phyloP scores from a whole-genome alignment of 1,284 basidiomycete species.

The Leccinum griseonigrum region DNA sequence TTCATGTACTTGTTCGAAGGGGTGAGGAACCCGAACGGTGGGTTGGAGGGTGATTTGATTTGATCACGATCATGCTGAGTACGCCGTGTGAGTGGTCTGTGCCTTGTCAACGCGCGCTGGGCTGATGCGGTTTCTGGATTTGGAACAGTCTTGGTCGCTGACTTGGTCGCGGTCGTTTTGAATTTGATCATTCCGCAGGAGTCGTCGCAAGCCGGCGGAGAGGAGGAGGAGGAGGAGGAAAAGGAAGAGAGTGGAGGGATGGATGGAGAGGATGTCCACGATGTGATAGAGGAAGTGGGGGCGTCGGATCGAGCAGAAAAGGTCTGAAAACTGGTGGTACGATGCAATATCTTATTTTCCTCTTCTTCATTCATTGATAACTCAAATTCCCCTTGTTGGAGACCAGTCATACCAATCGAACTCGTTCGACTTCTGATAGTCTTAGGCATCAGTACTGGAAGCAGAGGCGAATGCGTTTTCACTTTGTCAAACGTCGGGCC shows the following conservation, averaged over 20 bases:
- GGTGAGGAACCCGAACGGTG: slow-evolving; percentile 53
- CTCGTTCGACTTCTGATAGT: not conserved
- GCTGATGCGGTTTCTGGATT: not conserved
- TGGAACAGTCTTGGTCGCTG: slow-evolving; percentile 56
- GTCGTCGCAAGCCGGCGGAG: slow-evolving; percentile 5
- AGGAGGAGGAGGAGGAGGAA: slow-evolving; percentile 27
- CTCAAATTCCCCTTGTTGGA: not conserved
- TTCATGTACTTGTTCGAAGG: slow-evolving; percentile 71
- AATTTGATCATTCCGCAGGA: slow-evolving; percentile 66
- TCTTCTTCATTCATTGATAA: not conserved
- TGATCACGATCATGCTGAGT: slow-evolving; percentile 75
- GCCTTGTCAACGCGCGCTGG: slow-evolving; percentile 17
- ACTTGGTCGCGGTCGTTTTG: slow-evolving; percentile 62
- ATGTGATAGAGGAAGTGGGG: slow-evolving; percentile 17
- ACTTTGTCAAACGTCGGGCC: not conserved
- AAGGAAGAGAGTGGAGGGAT: not conserved
- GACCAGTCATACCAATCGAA: not conserved
- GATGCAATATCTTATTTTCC: not conserved
- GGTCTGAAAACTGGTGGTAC: not conserved
- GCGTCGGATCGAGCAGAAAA: not conserved
- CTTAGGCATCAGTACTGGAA: not conserved
- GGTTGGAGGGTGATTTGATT: slow-evolving; percentile 73
- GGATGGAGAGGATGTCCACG: slow-evolving; percentile 30
- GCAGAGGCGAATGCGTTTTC: not conserved
- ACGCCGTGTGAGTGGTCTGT: slow-evolving; percentile 63